These are phyloP conservation scores for Panicum miliaceum DNA, from an alignment of 176 grass and related monocot species.

Conservation along the genomic window DNA sequence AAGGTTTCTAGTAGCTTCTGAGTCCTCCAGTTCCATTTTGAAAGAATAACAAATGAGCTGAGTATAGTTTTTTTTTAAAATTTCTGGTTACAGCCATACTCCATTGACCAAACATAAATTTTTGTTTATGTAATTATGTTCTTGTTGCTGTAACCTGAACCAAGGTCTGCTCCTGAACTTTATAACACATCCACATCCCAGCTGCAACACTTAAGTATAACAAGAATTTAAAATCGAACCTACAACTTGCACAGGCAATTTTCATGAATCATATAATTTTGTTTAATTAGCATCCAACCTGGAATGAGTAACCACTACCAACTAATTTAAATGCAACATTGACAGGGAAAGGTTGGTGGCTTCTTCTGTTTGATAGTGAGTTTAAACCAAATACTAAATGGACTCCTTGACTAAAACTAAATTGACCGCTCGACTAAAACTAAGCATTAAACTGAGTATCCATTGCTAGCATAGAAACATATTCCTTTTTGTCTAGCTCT, in stretches of 20 bases:
- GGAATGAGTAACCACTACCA: neutral
- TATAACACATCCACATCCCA: neutral
- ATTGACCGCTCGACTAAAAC: neutral
- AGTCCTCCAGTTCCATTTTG: neutral
- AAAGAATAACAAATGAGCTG: too few relatives aligned
- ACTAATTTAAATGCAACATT: conserved; percentile 17
- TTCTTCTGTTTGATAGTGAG: conserved; percentile 30
- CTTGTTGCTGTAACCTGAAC: neutral
- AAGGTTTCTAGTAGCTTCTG: too few relatives aligned
- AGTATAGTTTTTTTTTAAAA: neutral
- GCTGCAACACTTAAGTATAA: neutral
- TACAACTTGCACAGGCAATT: neutral
- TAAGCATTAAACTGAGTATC: neutral
- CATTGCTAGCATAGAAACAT: neutral
- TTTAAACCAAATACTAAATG: neutral
- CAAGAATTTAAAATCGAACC: neutral
- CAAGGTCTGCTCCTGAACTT: neutral
- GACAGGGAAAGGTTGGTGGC: conserved; percentile 33
- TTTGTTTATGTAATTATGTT: neutral
- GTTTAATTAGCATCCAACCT: neutral
- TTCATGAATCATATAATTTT: neutral
- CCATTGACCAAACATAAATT: neutral
- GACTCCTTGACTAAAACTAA: neutral
- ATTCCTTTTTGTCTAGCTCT: neutral
- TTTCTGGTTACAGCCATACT: neutral